Evolutionary conservation across 2,329 filamentous ascomycete genomes (phyloP), one percentile per base, ranked within the genome.

Genomic region (Fusarium sp.): DNA sequence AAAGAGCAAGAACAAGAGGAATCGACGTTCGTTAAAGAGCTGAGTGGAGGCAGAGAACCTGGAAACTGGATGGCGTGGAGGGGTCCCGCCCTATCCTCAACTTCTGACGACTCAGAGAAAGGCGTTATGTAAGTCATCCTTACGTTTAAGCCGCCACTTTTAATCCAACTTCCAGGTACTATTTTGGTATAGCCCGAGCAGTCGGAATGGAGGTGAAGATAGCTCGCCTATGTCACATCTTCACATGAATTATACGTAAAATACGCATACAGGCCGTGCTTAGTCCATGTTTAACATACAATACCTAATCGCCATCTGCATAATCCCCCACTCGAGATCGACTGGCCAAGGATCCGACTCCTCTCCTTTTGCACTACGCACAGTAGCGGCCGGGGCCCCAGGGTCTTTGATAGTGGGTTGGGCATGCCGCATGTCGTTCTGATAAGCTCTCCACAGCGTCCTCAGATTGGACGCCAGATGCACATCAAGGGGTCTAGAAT

Each of bases 101-200:
- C 17, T 25, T 57, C 63, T 52, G 46, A 40, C 67, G 67, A 70
- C 67, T 70, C 49, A 70, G 41, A 62, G 50, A 39, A 68, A 62
- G 52, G 49, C 43, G 59, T 70, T 70, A 70, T 65, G 67, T 70
- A 70, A 70, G 56, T 66, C 53, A 30, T 39, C 45, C 15, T 49
- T 19, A 23, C 20, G 14, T 32, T n/a, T 52, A 27, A 39, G 32
- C 61, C 49, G 54, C 66, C 65, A 65, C 66, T 51, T 45, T 56
- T 54, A 70, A 50, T 63, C 15, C 50, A 64, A 53, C 62, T 44
- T 53, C 51, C 35, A 37, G 43, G 17, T 49, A 59, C 62, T 50
- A 35, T 64, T 67, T 51, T 23, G 65, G 65, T 35, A 37, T 69
- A 56, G 66, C 35, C 32, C 47, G 25, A 13, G 25, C 45, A 54